Percentiles rank a stretch among this genome's conserved stretches.
phyloP scores from a whole-genome alignment of 139 green algal genomes.

The Auxenochlorella pyrenoidosa region DNA sequence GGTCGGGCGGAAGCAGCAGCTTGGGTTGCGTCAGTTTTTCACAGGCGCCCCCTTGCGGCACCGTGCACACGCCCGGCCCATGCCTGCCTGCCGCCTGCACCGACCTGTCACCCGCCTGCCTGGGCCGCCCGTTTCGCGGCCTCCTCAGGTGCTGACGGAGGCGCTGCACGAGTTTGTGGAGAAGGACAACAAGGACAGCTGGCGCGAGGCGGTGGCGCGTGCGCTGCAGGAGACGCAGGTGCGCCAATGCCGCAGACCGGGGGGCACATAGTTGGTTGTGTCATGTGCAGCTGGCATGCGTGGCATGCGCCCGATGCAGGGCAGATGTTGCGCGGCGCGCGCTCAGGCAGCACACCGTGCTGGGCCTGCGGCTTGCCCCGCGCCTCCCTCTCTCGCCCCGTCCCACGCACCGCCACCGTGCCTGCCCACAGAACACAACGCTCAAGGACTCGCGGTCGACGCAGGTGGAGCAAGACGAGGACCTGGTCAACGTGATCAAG shows the following conservation, averaged over 20 bases:
- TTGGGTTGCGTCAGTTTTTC: too few relatives aligned
- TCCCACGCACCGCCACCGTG: background rate
- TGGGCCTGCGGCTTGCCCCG: background rate
- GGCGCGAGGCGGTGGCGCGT: constrained; percentile 50
- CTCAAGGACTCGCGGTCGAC: background rate
- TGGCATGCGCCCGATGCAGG: background rate
- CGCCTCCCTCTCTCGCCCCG: too few relatives aligned
- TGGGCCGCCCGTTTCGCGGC: background rate
- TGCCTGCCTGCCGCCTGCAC: too few relatives aligned
- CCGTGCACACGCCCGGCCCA: too few relatives aligned
- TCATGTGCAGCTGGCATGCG: background rate
- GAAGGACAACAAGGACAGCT: constrained; percentile 87
- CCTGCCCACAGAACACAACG: constrained; percentile 10
- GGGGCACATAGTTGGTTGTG: background rate
- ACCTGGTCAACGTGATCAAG: constrained; percentile 16
- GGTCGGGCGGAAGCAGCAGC: too few relatives aligned
- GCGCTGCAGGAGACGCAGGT: constrained; percentile 47
- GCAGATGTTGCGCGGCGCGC: background rate
- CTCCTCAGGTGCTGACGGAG: constrained; percentile 51
- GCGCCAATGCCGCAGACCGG: background rate
- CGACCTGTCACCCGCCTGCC: too few relatives aligned
- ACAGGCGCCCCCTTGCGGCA: too few relatives aligned
- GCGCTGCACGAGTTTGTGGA: constrained; percentile 92
- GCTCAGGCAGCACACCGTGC: background rate
- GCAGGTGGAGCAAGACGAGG: constrained; percentile 28